Conservation (phyloP, 2,329 filamentous ascomycete genomes). For the Aspergillus tamarii region DNA sequence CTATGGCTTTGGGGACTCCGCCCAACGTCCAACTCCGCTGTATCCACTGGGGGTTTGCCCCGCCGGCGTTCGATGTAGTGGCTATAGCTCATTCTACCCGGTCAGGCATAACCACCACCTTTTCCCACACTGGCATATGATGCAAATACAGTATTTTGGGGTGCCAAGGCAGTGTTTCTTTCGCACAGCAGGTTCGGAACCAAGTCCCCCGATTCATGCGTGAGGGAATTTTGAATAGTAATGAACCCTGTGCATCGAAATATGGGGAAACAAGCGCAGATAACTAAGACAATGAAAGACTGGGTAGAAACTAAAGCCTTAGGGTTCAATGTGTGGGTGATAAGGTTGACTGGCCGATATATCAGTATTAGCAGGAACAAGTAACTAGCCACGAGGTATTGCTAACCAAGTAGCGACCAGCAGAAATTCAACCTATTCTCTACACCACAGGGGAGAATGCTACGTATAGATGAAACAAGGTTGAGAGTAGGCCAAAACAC, state of each 20-base stretch:
- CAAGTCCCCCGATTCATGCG: slow-evolving; percentile 11
- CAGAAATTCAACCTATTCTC: not conserved
- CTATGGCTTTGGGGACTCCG: slow-evolving; percentile 41
- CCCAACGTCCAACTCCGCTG: slow-evolving; percentile 42
- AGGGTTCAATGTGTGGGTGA: slow-evolving; percentile 42
- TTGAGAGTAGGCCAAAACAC: not conserved
- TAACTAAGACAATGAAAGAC: slow-evolving; percentile 36
- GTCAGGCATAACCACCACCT: slow-evolving; percentile 21
- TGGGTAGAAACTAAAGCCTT: slow-evolving; percentile 35
- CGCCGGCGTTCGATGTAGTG: slow-evolving; percentile 41
- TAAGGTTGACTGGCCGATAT: slow-evolving; percentile 34
- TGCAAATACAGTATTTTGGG: slow-evolving; percentile 34
- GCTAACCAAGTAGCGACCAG: not conserved
- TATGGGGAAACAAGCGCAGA: slow-evolving; percentile 30
- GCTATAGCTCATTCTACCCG: slow-evolving; percentile 41
- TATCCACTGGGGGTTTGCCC: slow-evolving; percentile 40
- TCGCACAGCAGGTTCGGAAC: slow-evolving; percentile 24
- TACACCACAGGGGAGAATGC: no score
- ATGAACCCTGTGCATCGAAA: slow-evolving; percentile 29
- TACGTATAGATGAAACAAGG: not conserved
- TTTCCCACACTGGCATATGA: slow-evolving; percentile 42
- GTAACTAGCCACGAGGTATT: not conserved
- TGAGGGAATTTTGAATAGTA: slow-evolving; percentile 39
- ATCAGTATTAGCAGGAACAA: not conserved
- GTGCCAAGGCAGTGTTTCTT: slow-evolving; percentile 25